phyloP scores from a whole-genome alignment of 257 asterid species.

The Nicotiana tabacum region DNA sequence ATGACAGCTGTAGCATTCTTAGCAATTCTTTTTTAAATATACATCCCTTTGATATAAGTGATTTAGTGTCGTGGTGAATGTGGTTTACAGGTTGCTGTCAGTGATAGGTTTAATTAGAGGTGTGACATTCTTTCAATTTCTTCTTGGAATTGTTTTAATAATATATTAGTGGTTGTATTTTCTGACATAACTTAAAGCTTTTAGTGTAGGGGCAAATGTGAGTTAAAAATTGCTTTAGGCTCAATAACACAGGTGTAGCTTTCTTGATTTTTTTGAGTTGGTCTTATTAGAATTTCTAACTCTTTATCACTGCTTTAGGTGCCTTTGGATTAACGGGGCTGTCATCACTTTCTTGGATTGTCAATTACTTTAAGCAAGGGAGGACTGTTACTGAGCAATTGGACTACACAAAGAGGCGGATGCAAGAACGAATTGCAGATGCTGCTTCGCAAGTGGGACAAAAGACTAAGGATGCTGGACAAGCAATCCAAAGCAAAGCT shows the following conservation, averaged over 20 bases:
- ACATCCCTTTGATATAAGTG: too few species aligned
- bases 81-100: neutral
- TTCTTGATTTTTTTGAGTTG: too few species aligned
- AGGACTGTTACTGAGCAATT: neutral
- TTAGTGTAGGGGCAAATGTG: too few species aligned
- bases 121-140: neutral
- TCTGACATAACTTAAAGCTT: too few species aligned
- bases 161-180: too few species aligned
- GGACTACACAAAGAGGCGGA: conserved; percentile 12
- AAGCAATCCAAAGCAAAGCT: conserved; percentile 8
- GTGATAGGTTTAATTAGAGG: neutral
- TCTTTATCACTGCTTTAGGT: neutral
- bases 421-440: conserved; percentile 5
- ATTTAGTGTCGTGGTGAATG: neutral
- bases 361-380: conserved; percentile 8
- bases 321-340: conserved; percentile 23
- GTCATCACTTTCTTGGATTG: conserved; percentile 14
- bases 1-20: too few species aligned
- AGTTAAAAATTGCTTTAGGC: too few species aligned
- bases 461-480: neutral
- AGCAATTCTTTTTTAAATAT: too few species aligned
- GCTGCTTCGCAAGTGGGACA: neutral
- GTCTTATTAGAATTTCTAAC: neutral
- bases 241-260: neutral
- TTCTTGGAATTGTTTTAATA: too few species aligned